Percentiles rank a stretch among this genome's conserved stretches.
phyloP scores from a whole-genome alignment of 208 protist genomes.

The Acanthamoeba healyi region DNA sequence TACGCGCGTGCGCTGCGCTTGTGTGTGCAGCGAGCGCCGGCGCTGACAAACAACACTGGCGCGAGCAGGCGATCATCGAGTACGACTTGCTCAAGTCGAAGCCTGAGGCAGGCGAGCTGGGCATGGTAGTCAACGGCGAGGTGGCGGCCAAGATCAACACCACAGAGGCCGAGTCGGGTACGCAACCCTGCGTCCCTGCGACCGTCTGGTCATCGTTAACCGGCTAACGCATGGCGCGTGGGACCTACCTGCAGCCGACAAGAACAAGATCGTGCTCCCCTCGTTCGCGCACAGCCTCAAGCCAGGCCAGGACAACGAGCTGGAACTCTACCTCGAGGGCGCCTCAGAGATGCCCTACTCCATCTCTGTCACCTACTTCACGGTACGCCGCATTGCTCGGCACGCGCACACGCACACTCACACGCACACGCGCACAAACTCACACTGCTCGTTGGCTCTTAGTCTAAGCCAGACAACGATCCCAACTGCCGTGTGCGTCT shows the following conservation, averaged over 20 bases:
- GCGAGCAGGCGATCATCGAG: neutral
- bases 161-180: neutral
- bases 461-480: constrained; percentile 1
- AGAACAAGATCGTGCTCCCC: neutral
- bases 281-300: constrained; percentile 33
- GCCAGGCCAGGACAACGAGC: neutral
- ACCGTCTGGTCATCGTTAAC: too few relatives aligned
- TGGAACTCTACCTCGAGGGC: constrained; percentile 1
- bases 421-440: neutral
- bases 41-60: too few relatives aligned
- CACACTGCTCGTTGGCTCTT: neutral
- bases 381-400: neutral
- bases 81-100: neutral
- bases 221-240: too few relatives aligned
- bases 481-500: constrained; percentile 6
- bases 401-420: too few relatives aligned
- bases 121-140: constrained; percentile 2
- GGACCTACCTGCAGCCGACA: too few relatives aligned
- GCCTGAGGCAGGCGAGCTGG: neutral
- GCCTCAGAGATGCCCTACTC: constrained; percentile 25
- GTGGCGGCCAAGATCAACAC: neutral
- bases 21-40: too few relatives aligned
- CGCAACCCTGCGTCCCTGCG: neutral
- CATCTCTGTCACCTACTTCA: constrained; percentile 14
- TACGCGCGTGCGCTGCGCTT: neutral